Evolutionary conservation across 1,139 yeast species (phyloP).

Genomic region (Meyerozyma smithsonii): DNA sequence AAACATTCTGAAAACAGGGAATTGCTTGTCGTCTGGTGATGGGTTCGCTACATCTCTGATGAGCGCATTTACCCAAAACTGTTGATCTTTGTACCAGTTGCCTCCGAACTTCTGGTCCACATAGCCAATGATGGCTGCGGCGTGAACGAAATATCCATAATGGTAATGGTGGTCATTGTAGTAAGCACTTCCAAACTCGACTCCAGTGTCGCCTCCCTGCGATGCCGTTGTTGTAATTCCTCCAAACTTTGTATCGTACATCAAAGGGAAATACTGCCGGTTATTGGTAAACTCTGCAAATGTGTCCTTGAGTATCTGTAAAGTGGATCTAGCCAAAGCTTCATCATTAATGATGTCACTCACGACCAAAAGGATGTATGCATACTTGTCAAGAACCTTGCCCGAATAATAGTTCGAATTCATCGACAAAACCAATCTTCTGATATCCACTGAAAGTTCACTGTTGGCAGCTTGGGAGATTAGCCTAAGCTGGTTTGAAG

Average conservation of each 20-base stretch:
- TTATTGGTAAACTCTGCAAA: slow-evolving; percentile 46
- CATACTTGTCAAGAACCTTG: slow-evolving; percentile 70
- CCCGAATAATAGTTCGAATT: slow-evolving; percentile 64
- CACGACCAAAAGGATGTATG: slow-evolving; percentile 62
- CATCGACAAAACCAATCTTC: slow-evolving; percentile 41
- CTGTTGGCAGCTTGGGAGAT: slow-evolving; percentile 52
- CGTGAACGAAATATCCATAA: slow-evolving; percentile 71
- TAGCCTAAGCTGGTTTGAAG: slow-evolving; percentile 45
- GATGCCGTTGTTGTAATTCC: slow-evolving; percentile 65
- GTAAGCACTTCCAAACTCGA: slow-evolving; percentile 55
- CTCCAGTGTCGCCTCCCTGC: slow-evolving; percentile 38
- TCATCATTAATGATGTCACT: slow-evolving; percentile 56
- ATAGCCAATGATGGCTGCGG: slow-evolving; percentile 71
- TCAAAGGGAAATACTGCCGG: slow-evolving; percentile 52
- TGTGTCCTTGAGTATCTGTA: slow-evolving; percentile 49
- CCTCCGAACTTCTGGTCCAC: slow-evolving; percentile 59
- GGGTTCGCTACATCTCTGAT: slow-evolving; percentile 80
- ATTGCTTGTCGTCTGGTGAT: slow-evolving; percentile 50
- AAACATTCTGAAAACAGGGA: slow-evolving; percentile 74
- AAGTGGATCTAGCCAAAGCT: slow-evolving; percentile 42
- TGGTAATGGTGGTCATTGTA: slow-evolving; percentile 82
- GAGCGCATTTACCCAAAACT: slow-evolving; percentile 60
- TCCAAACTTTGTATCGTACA: slow-evolving; percentile 62
- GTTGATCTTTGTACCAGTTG: slow-evolving; percentile 60
- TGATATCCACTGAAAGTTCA: slow-evolving; percentile 57